Base-by-base conservation (phyloP, 306 rosid species). In the Trifolium subterraneum region DNA sequence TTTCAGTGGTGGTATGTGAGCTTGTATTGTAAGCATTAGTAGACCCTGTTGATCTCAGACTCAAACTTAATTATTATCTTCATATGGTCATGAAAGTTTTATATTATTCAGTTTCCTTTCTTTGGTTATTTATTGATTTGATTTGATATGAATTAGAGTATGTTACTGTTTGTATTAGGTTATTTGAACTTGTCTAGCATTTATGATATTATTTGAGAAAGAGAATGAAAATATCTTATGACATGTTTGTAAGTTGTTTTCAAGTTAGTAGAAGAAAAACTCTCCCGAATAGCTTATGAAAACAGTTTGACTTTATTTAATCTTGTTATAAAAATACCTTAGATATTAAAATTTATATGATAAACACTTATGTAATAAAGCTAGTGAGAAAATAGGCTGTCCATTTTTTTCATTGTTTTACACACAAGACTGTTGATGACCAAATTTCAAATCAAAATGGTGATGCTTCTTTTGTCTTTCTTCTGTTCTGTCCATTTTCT, bases 11-110 rank as follows among this genome's bases (percentile, higher is more conserved):
- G 89, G 88, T 16, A 78, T 72, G 61, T 84, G 86, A 71, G 96
- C 95, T 90, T 90, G 93, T 67, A 86, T 51, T 70, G 96, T 87
- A 12, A 93, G 89, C 48, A 89, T 70, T 16, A 87, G 44, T 51
- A 90, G 77, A 51, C 98, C 98, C 96, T 90, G 87, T 60, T 56
- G 35, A 56, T 12, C 45, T 54, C 29, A 10, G 29, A 9, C 25
- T 54, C 7, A 52, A 52, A 52, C 60, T 71, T 50, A 51, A 16
- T 71, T 64, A 45, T 33, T 59, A 74, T 56, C 58, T 38, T 74
- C 15, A 19, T 44, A 75, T 67, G 16, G 15, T 65, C 39, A 27
- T 31, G 6, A 2, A 64, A 25, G 15, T 70, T 25, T 15, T 59
- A 16, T 73, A 61, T 14, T 69, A 25, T 78, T 44, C 41, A 44